A percentile compares a stretch with the other conserved stretches of the same genome.
Conservation (phyloP, 164 flowering plant genomes). For the Chimonanthus praecox region DNA sequence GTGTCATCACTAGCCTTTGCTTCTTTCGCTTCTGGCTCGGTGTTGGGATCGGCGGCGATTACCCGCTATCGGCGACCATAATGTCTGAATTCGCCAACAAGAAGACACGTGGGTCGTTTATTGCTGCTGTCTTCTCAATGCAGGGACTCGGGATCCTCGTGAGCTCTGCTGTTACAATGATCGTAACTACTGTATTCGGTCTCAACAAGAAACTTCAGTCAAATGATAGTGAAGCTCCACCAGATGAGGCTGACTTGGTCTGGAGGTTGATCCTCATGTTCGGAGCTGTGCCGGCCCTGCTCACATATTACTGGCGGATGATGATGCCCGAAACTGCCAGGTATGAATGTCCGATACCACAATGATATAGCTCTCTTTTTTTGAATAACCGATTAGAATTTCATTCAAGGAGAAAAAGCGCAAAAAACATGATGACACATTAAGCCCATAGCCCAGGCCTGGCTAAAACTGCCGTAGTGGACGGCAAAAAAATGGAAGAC, state of each 20-base stretch:
- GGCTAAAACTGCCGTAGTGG: no score
- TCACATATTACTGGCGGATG: conserved; percentile 55
- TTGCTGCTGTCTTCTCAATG: conserved; percentile 40
- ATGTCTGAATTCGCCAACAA: conserved; percentile 29
- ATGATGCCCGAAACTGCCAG: conserved; percentile 78
- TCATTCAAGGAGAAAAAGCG: no score
- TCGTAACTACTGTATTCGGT: conserved; percentile 25
- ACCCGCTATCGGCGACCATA: conserved; percentile 23
- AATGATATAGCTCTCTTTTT: no score
- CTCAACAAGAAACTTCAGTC: not conserved
- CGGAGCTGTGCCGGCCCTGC: conserved; percentile 21
- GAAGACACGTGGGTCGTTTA: conserved; percentile 24
- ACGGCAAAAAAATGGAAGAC: no score
- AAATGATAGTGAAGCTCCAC: conserved; percentile 3
- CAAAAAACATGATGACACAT: no score
- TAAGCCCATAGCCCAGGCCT: no score
- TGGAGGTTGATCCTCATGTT: conserved; percentile 35
- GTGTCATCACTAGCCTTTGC: conserved; percentile 27
- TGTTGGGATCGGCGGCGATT: conserved; percentile 27
- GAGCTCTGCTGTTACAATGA: conserved; percentile 48
- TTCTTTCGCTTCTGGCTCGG: conserved; percentile 31
- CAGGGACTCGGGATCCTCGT: conserved; percentile 63
- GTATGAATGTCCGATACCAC: conserved; percentile 15
- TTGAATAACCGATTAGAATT: no score
- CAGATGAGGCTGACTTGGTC: conserved; percentile 40